Base-by-base conservation (phyloP, 73 alveolate species). In the Paramecium bursaria region DNA sequence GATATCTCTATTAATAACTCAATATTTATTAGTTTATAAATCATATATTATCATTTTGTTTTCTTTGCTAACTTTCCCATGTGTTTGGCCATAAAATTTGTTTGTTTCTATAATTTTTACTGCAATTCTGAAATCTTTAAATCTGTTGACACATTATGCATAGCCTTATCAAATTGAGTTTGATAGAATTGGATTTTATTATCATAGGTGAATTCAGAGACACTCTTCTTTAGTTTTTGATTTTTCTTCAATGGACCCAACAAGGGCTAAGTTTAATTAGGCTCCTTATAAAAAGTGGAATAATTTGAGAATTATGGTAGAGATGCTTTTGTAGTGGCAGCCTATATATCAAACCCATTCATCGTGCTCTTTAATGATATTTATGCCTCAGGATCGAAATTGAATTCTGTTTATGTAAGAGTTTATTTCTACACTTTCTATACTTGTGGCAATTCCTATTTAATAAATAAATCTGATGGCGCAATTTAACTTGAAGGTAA, bases 301-400 rank as follows among this genome's bases (percentile, higher is more conserved):
- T 7, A 39, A 5, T 11, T 11, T 39, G 49, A 7, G 11, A 7
- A 39, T 39, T 39, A 39, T 7, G 49, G 49, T 39, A 39, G 11
- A 35, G 82, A 25, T 33, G 47, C 49, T 27, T 67, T 67, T 13
- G 82, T 67, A 7, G 82, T 67, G 14, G 22, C 25, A 4, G 82
- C 82, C 22, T 33, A 21, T 15, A 21, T 19, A 15, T 67, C 82
- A 42, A 39, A 67, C 22, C 21, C 44, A 67, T 6, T 42, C 2
- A 7, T 39, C 6, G 29, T 7, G 7, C 13, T 47, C 22, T 67
- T 33, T 4, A 39, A 35, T 1, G 35, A 7, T 39, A 39, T 46
- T 15, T 6, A 27, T 25, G 53, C 5, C 0, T 35, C 23, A 3
- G 39, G 13, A 1, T 15, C 5, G 2, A 67, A 14, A 13, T 67